Conservation (phyloP, 2,329 filamentous ascomycete species). For the Colletotrichum cereale region DNA sequence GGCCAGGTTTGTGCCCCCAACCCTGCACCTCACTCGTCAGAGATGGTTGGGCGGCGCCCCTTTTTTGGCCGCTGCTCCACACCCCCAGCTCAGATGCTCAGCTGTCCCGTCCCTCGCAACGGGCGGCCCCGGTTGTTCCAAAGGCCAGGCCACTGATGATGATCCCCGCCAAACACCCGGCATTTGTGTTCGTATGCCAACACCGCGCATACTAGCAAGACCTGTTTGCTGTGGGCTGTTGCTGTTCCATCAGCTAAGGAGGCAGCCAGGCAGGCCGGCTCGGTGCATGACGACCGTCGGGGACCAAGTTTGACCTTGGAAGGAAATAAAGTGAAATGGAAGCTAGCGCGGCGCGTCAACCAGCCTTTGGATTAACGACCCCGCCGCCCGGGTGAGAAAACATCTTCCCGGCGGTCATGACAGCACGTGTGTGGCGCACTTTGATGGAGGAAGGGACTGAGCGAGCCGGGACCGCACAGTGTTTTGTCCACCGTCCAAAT, state of each 20-base stretch:
- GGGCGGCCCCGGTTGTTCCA: conserved; percentile 17
- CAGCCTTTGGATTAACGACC: conserved; percentile 20
- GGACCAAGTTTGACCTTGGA: not conserved
- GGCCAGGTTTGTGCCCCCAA: conserved; percentile 23
- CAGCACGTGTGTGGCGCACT: not conserved
- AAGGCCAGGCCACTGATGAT: conserved; percentile 7
- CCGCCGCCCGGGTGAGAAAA: conserved; percentile 20
- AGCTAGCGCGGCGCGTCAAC: conserved; percentile 23
- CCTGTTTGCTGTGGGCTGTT: conserved; percentile 18
- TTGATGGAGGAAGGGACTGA: not conserved
- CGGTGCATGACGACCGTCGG: conserved; percentile 4
- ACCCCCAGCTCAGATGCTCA: conserved; percentile 22
- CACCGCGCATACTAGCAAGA: conserved; percentile 2
- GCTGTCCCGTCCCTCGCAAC: conserved; percentile 19
- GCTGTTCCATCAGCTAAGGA: not conserved
- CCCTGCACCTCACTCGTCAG: conserved; percentile 30
- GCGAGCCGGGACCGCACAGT: conserved; percentile 23
- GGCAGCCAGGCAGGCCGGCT: conserved; percentile 3
- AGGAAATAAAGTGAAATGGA: too few species aligned
- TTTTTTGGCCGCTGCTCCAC: conserved; percentile 19
- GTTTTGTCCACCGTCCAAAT: conserved; percentile 11
- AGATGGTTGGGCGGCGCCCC: conserved; percentile 35
- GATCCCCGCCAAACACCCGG: conserved; percentile 18
- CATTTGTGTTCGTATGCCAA: not conserved
- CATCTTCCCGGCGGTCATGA: conserved; percentile 3